Evolutionary conservation across 2,329 filamentous ascomycete species (phyloP).

Genomic region (Penicillium sp.): DNA sequence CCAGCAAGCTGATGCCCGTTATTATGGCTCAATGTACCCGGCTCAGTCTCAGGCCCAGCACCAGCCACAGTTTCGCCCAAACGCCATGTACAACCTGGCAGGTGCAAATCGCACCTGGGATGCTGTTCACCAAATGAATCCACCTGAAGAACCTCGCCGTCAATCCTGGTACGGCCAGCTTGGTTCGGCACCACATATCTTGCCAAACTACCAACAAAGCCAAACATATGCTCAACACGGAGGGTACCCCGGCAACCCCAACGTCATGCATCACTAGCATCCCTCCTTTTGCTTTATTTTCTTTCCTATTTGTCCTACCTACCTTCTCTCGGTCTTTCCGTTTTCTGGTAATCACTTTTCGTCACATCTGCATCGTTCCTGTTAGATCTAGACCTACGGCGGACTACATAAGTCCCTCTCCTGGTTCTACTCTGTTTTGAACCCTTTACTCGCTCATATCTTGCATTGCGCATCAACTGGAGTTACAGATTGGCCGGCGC

Average conservation of each 20-base stretch:
- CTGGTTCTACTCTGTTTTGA: neutral
- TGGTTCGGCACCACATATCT: constrained; percentile 22
- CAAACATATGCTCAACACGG: constrained; percentile 29
- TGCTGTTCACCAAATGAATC: constrained; percentile 33
- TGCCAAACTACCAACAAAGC: constrained; percentile 28
- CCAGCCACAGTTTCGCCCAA: constrained; percentile 13
- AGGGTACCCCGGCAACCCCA: constrained; percentile 24
- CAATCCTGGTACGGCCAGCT: constrained; percentile 36
- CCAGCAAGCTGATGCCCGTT: constrained; percentile 25
- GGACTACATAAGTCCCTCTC: constrained; percentile 1
- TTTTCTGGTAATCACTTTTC: constrained; percentile 3
- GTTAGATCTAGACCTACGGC: constrained; percentile 3
- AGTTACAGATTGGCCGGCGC: constrained; percentile 28
- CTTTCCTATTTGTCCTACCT: neutral
- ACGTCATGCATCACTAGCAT: constrained; percentile 23
- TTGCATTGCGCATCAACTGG: constrained; percentile 30
- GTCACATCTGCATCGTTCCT: neutral
- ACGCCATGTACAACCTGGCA: constrained; percentile 38
- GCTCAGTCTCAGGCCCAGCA: constrained; percentile 20
- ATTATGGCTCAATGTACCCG: constrained; percentile 17
- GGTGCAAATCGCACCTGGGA: constrained; percentile 39
- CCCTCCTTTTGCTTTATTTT: neutral
- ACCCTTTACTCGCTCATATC: neutral
- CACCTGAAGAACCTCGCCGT: constrained; percentile 33
- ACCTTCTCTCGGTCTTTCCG: neutral